Evolutionary conservation across 1,139 yeast genomes (phyloP), one percentile per base, ranked within the genome.

Genomic region (Candida labiduridarum): DNA sequence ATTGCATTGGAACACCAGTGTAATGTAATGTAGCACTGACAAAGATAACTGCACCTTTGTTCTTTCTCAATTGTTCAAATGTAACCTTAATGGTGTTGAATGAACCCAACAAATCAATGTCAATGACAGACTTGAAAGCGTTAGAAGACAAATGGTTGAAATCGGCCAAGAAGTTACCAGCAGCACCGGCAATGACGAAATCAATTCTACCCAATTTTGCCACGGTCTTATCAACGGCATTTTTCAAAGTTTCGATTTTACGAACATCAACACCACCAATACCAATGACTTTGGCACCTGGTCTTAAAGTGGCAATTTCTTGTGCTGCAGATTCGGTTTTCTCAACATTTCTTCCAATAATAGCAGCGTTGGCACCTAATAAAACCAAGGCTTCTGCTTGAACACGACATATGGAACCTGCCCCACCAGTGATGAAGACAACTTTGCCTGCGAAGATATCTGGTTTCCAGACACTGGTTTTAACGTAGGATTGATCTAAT

Each of bases 401-500:
- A 10, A 87, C 96, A 50, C 96, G 78, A 68, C 97, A 92, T 48
- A 92, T 92, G 27, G 96, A 84, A 12, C 98, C 98, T 1, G 97
- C 96, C 18, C 98, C 98, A 7, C 99, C 99, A 0, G 99, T 92
- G 50, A 91, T 89, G 60, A 91, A 89, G 12, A 84, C 96, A 1
- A 90, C 97, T 66, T 92, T 92, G 16, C 89, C 95, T 52, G 82
- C 77, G 72, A 90, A 91, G 42, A 90, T 62, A 57, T 82, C 87
- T 1, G 85, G 80, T 59, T 85, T 85, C 79, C 78, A 76, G 27
- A 64, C 56, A 15, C 71, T 59, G 45, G 58, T 59, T 16, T 59
- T 55, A 35, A 66, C 65, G 52, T 61, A 71, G 9, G 69, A 61
- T 54, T 60, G 58, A 54, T 68, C 70, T 58, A 71, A 67, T 9